Percentiles rank a stretch among this genome's conserved stretches.
phyloP scores from a whole-genome alignment of 2,329 filamentous ascomycete genomes.

The Claviceps sp. region DNA sequence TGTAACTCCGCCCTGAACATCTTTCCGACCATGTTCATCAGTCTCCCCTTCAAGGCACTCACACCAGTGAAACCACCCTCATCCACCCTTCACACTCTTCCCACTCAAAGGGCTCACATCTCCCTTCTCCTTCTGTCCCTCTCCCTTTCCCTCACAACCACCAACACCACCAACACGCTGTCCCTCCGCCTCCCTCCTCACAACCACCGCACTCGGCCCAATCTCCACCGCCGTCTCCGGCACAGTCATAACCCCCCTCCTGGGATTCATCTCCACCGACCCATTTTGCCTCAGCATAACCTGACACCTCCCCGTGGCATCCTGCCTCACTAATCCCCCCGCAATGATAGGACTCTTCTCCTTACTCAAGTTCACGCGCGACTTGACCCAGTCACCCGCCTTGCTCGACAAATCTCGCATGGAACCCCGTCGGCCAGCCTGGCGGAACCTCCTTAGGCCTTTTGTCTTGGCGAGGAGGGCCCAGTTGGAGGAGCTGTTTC shows the following conservation, averaged over 20 bases:
- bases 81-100: too few species aligned
- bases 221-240: conserved; percentile 5
- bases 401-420: conserved; percentile 14
- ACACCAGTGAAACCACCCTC: too few species aligned
- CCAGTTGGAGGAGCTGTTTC: conserved; percentile 1
- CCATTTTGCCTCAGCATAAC: neutral
- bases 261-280: neutral
- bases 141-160: too few species aligned
- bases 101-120: too few species aligned
- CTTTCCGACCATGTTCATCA: too few species aligned
- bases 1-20: too few species aligned
- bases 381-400: conserved; percentile 15
- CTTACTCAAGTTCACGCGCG: conserved; percentile 10
- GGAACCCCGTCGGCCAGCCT: conserved; percentile 6
- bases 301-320: neutral
- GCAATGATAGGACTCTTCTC: conserved; percentile 5
- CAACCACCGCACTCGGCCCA: conserved; percentile 3
- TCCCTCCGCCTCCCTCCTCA: neutral
- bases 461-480: conserved; percentile 5
- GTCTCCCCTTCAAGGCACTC: too few species aligned
- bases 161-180: neutral
- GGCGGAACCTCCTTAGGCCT: conserved; percentile 5
- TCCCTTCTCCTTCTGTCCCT: too few species aligned
- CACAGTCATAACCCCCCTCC: conserved; percentile 2
- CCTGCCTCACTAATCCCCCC: neutral